Conservation (phyloP, 129 eudicot genomes). For the Scalesia atractyloides region DNA sequence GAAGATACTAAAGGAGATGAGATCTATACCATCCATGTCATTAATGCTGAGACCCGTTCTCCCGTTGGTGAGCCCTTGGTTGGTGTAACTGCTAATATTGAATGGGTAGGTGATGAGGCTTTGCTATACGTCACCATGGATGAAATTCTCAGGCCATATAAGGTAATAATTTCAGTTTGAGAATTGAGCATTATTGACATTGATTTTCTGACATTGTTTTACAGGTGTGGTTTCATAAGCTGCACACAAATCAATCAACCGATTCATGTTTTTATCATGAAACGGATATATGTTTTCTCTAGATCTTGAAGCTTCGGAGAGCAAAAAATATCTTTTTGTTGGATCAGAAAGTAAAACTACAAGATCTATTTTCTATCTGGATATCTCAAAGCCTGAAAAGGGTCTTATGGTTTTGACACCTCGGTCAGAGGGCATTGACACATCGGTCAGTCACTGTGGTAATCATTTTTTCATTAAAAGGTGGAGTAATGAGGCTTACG, state of each 20-base stretch:
- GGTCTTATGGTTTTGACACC: slow-evolving; percentile 78
- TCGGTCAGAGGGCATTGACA: slow-evolving; percentile 78
- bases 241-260: slow-evolving; percentile 69
- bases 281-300: slow-evolving; percentile 79
- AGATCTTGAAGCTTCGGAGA: slow-evolving; percentile 77
- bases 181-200: neutral
- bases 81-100: slow-evolving; percentile 64
- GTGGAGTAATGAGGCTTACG: slow-evolving; percentile 76
- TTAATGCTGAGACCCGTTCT: slow-evolving; percentile 65
- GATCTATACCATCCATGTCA: slow-evolving; percentile 69
- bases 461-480: slow-evolving; percentile 78
- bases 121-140: slow-evolving; percentile 87
- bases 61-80: slow-evolving; percentile 79
- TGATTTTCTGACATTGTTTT: slow-evolving; percentile 7
- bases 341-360: slow-evolving; percentile 84
- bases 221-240: slow-evolving; percentile 88
- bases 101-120: slow-evolving; percentile 93
- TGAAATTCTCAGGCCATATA: slow-evolving; percentile 84
- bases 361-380: slow-evolving; percentile 81
- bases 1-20: slow-evolving; percentile 98
- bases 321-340: slow-evolving; percentile 80
- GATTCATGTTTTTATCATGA: slow-evolving; percentile 92
- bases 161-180: slow-evolving; percentile 44
- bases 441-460: slow-evolving; percentile 91
- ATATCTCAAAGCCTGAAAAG: slow-evolving; percentile 56